Percentiles rank a stretch among this genome's conserved stretches.
Evolutionary conservation across 2,329 filamentous ascomycete genomes (phyloP).

Genomic region (Fusarium fracticaudum): DNA sequence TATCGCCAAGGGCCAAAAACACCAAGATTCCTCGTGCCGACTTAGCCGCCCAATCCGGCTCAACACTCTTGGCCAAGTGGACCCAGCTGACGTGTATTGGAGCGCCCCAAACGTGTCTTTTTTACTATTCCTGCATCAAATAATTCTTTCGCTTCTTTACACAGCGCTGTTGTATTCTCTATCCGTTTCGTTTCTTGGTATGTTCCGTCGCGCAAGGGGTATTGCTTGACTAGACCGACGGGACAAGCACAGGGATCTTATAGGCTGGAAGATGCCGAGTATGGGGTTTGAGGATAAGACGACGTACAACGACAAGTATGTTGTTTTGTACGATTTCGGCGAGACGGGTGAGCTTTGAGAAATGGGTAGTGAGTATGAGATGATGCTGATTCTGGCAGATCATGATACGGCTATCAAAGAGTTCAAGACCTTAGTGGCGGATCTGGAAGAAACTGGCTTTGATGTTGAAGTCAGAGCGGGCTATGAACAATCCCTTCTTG

Average conservation of each 20-base stretch:
- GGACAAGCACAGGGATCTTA: neutral
- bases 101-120: neutral
- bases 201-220: slow-evolving; percentile 13
- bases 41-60: slow-evolving; percentile 15
- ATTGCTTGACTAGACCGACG: slow-evolving; percentile 9
- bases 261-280: slow-evolving; percentile 14
- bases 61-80: slow-evolving; percentile 38
- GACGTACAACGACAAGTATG: slow-evolving; percentile 53
- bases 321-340: slow-evolving; percentile 52
- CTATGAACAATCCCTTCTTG: slow-evolving; percentile 70
- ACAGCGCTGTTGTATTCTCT: neutral
- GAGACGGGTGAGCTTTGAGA: slow-evolving; percentile 43
- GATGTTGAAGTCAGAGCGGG: slow-evolving; percentile 78
- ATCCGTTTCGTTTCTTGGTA: neutral
- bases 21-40: slow-evolving; percentile 19
- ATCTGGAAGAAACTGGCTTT: slow-evolving; percentile 70
- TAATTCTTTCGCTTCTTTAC: neutral
- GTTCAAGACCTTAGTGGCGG: slow-evolving; percentile 60
- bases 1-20: slow-evolving; percentile 27
- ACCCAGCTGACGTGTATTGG: slow-evolving; percentile 38
- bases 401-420: slow-evolving; percentile 48
- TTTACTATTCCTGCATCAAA: neutral
- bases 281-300: slow-evolving; percentile 13
- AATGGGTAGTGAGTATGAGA: rapidly evolving
- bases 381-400: slow-evolving; percentile 34